Base-by-base conservation (phyloP, 441 rosid genomes). In the Brassica hybrid region DNA sequence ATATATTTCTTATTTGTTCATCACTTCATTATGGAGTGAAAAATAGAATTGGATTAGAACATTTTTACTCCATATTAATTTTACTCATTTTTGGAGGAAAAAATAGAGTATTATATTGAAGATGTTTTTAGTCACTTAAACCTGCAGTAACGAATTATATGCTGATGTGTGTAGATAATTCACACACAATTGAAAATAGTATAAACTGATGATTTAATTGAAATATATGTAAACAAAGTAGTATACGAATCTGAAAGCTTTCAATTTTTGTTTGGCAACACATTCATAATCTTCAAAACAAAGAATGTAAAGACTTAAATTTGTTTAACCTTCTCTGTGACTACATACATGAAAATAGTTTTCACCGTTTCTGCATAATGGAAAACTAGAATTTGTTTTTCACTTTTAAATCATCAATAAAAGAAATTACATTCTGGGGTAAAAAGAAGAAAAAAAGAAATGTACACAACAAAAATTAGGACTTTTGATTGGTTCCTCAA, bases 71-170 rank as follows among this genome's bases (percentile, higher is more conserved):
- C 27, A 25, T 25, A 25, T 23, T 23, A 2, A 23, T 23, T 23
- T 3, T 27, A 27, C 30, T 27, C 30, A 4, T 3, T 3, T 27
- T 27, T 27, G 30, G 30, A 27, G 30, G n/a, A n/a, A 27, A 27
- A 30, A 30, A 30, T 30, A 6, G 34, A 30, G 7, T 30, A 30
- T 30, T 5, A 25, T 0, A 5, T 30, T 30, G 7, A 5, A 30
- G 1, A 30, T 30, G 7, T 5, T 5, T 4, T 91, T 76, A 95
- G 58, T 71, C 92, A 81, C 79, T 86, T 90, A 77, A 95, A 93
- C 99, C 98, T 91, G 85, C 9, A 73, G 38, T 11, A 83, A 77
- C 61, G 21, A 69, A 64, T 62, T 62, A 38, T 25, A 27, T 16
- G 12, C 11, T 59, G 73, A 45, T 71, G 70, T 50, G 63, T 1